Base-by-base conservation (phyloP, 2,329 filamentous ascomycete species). In the Beauveria varroae region DNA sequence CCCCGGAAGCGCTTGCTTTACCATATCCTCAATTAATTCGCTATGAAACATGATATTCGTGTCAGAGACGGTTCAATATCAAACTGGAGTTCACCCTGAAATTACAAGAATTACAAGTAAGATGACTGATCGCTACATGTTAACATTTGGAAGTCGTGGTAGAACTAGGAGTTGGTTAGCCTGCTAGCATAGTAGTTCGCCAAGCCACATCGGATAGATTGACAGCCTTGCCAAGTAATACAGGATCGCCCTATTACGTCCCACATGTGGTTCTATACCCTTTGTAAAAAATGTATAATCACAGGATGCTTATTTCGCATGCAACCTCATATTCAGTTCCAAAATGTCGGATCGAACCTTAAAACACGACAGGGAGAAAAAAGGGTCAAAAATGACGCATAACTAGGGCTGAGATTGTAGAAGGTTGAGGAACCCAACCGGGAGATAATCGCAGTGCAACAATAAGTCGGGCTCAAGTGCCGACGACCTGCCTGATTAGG, bases 401-500 rank as follows among this genome's bases (percentile, higher is more conserved):
- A 18, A 3, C 3, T 50, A 18, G 5, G 50, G 12, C 40, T 46
- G 22, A 3, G 8, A 14, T 18, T 9, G 28, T 30, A 30, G 28
- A 10, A 34, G 1, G 14, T 12, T 9, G 28, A 26, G 49, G 44
- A 22, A 50, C 40, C 44, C 55, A 3, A 14, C 43, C 28, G 28
- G 37, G 34, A 41, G 30, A 50, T 14, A 20, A 20, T 57, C 30
- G 9, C 20, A 41, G 8, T 60, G 49, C 57, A 26, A 53, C 57
- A 14, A 18, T 24, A 53, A 22, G 14, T 50, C 10, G 10, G 57
- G 3, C 26, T 3, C 46, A 37, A 37, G 28, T 60, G 57, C 57
- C 49, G 57, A 8, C 18, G 57, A 60, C 57, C 57, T 60, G 57
- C 57, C 57, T 20, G 7, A 53, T 60, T 53, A 53, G 57, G 57